These are phyloP conservation scores for Hymenoscyphus linearis DNA, from an alignment of 2,329 filamentous ascomycete genomes.

Conservation along the genomic window DNA sequence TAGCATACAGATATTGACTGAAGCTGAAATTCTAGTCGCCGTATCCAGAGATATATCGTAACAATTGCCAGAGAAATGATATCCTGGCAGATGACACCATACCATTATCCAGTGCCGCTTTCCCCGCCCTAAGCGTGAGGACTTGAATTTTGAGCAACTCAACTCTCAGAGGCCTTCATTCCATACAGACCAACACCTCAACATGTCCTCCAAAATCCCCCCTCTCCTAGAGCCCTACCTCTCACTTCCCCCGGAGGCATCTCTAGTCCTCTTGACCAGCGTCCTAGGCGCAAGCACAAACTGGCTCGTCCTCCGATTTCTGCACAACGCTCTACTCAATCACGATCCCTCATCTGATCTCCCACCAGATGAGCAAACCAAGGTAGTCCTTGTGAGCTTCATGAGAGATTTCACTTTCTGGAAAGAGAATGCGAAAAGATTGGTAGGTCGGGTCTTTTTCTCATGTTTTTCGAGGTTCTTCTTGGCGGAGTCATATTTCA, in stretches of 20 bases:
- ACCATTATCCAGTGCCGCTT: background rate
- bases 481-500: background rate
- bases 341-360: constrained; percentile 30
- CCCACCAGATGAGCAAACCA: constrained; percentile 33
- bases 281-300: constrained; percentile 60
- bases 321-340: constrained; percentile 32
- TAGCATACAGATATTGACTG: background rate
- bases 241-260: constrained; percentile 48
- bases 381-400: constrained; percentile 77
- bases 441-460: constrained; percentile 44
- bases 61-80: background rate
- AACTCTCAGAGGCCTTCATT: background rate
- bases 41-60: background rate
- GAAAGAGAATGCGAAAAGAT: constrained; percentile 62
- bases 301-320: constrained; percentile 57
- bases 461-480: constrained; percentile 3
- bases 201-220: constrained; percentile 38
- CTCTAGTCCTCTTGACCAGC: constrained; percentile 62
- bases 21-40: background rate
- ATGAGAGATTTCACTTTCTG: constrained; percentile 75
- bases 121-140: background rate
- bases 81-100: background rate
- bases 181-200: background rate
- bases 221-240: constrained; percentile 61
- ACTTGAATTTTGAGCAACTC: background rate